Evolutionary conservation across 177 flowering plant species (phyloP).

Genomic region (Vitis hybrid): DNA sequence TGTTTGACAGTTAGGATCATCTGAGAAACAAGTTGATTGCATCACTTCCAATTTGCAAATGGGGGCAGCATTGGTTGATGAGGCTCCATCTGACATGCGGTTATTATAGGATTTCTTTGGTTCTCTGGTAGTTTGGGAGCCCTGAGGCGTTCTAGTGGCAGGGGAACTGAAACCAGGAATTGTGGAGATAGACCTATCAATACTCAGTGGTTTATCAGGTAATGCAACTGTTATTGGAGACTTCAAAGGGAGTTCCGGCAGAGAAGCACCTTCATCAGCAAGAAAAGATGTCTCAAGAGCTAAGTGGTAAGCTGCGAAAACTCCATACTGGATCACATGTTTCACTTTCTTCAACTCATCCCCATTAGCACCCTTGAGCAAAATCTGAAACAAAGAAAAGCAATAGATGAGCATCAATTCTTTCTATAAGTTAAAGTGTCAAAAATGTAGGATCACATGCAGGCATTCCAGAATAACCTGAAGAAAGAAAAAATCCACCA

Average conservation of each 20-base stretch:
- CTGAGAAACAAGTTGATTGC: constrained; percentile 11
- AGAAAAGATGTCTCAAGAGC: constrained; percentile 94
- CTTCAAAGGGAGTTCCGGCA: constrained; percentile 75
- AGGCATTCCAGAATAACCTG: not conserved
- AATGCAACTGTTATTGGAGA: constrained; percentile 79
- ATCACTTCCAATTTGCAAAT: constrained; percentile 16
- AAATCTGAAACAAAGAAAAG: constrained; percentile 47
- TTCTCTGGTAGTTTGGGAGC: constrained; percentile 27
- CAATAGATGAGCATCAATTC: not conserved
- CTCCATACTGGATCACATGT: constrained; percentile 88
- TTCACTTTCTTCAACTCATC: constrained; percentile 94
- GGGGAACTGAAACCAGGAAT: constrained; percentile 66
- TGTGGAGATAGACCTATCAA: constrained; percentile 72
- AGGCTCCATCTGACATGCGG: constrained; percentile 18
- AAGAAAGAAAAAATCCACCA: not conserved
- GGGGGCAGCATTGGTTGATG: constrained; percentile 7
- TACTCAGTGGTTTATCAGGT: constrained; percentile 62
- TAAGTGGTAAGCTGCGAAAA: constrained; percentile 96
- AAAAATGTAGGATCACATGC: not conserved
- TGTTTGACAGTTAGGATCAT: constrained; percentile 15
- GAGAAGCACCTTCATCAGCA: constrained; percentile 97
- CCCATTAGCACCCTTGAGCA: constrained; percentile 84
- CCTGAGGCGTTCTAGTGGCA: constrained; percentile 30
- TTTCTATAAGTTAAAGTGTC: too few relatives aligned
- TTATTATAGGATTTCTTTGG: constrained; percentile 23